A percentile compares a stretch with the other conserved stretches of the same genome.
phyloP scores from a whole-genome alignment of 2,329 filamentous ascomycete species.

The Massarina eburnea region DNA sequence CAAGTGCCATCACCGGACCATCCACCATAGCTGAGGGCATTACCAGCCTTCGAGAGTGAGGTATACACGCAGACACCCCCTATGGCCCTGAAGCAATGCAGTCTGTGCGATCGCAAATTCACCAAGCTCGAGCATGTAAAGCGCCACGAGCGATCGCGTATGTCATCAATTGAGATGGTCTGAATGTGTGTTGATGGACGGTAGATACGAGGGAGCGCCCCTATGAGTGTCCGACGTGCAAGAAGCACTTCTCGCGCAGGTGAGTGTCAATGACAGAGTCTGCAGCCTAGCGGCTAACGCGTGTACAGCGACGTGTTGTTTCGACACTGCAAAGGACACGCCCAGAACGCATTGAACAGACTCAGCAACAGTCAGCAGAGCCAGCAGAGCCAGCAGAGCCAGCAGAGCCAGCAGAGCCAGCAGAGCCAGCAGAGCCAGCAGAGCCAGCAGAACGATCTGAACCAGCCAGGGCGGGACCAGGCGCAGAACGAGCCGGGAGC shows the following conservation, averaged over 20 bases:
- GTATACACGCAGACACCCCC: conserved; percentile 3
- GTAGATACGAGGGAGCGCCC: conserved; percentile 58
- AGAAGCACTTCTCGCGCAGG: conserved; percentile 59
- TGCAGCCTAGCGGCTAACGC: conserved; percentile 20
- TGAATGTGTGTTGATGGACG: conserved; percentile 18
- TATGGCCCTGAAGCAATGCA: conserved; percentile 45
- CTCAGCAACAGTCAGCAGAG: conserved; percentile 33
- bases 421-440: conserved; percentile 30
- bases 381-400: conserved; percentile 27
- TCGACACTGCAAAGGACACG: conserved; percentile 55
- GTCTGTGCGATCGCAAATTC: conserved; percentile 56
- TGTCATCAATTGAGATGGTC: conserved; percentile 25
- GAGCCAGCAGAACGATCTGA: conserved; percentile 8
- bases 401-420: conserved; percentile 35
- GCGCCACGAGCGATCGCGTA: conserved; percentile 58
- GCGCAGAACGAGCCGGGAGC: conserved; percentile 21
- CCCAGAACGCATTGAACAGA: conserved; percentile 43
- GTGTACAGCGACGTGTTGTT: conserved; percentile 51
- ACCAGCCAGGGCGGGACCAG: conserved; percentile 19
- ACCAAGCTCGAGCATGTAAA: conserved; percentile 60
- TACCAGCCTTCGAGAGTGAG: conserved; percentile 3
- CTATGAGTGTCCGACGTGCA: conserved; percentile 56
- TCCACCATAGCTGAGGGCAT: conserved; percentile 5
- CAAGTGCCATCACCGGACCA: neutral
- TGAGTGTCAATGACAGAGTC: conserved; percentile 25